These are phyloP conservation scores for Pseudoturritis turrita DNA, from an alignment of 345 rosid species.

Conservation along the genomic window DNA sequence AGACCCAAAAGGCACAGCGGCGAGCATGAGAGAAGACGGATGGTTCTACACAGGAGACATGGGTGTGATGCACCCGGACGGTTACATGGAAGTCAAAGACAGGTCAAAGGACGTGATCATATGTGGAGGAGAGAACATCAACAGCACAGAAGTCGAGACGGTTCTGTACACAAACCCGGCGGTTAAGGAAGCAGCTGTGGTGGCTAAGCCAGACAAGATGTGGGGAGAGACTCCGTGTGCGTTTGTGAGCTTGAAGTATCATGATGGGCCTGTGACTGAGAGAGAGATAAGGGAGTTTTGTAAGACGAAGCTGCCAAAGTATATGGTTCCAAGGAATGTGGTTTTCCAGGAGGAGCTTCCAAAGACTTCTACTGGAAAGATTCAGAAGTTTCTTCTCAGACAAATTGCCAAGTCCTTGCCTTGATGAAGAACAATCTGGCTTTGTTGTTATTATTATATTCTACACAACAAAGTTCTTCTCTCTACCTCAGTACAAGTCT, in stretches of 20 bases:
- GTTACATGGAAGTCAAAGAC: conserved; percentile 56
- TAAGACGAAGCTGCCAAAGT: conserved; percentile 44
- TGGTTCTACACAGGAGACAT: conserved; percentile 64
- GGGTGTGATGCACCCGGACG: conserved; percentile 55
- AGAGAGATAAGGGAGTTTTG: conserved; percentile 48
- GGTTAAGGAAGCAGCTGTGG: conserved; percentile 58
- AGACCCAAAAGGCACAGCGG: conserved; percentile 36
- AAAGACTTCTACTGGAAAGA: conserved; percentile 59
- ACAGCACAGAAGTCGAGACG: conserved; percentile 46
- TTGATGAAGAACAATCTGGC: conserved; percentile 1
- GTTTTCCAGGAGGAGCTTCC: conserved; percentile 50
- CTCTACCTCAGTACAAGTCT: conserved; percentile 1
- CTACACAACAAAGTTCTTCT: not conserved
- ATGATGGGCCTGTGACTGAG: conserved; percentile 17
- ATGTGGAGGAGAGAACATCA: conserved; percentile 61
- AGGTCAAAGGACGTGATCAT: conserved; percentile 55
- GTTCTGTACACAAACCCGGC: conserved; percentile 48
- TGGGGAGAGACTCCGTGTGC: conserved; percentile 74
- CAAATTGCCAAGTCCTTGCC: conserved; percentile 37
- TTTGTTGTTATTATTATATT: not conserved
- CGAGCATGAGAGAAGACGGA: conserved; percentile 36
- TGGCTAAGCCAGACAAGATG: conserved; percentile 45
- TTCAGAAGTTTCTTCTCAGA: conserved; percentile 48
- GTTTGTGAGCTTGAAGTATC: conserved; percentile 48
- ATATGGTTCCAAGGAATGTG: conserved; percentile 59